phyloP scores from a whole-genome alignment of 768 basidiomycete species.

The Lactarius deliciosus region DNA sequence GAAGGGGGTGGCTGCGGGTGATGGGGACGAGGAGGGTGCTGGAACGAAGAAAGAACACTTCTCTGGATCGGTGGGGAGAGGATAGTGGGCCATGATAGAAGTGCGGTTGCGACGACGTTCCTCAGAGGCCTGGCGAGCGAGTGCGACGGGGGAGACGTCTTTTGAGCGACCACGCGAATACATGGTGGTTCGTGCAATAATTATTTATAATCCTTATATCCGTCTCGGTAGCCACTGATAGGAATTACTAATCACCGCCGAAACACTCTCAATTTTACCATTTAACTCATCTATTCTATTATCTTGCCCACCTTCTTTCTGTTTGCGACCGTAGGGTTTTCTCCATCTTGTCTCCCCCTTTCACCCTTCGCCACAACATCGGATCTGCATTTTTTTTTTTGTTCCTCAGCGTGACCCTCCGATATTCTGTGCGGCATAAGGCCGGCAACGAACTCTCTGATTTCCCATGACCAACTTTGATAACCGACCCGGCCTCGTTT shows the following conservation, averaged over 20 bases:
- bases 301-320: neutral
- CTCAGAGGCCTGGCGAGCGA: slow-evolving; percentile 31
- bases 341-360: too few relatives aligned
- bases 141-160: slow-evolving; percentile 27
- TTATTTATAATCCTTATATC: neutral
- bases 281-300: too few relatives aligned
- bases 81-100: slow-evolving; percentile 20
- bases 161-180: slow-evolving; percentile 28
- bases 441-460: neutral
- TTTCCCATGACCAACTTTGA: neutral
- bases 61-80: slow-evolving; percentile 24
- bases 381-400: neutral
- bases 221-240: neutral
- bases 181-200: slow-evolving; percentile 10
- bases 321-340: neutral
- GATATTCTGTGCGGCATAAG: neutral
- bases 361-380: neutral
- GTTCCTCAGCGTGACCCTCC: neutral
- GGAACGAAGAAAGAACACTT: slow-evolving; percentile 17
- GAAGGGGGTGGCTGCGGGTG: slow-evolving; percentile 17
- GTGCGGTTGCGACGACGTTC: slow-evolving; percentile 22
- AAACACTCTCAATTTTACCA: too few relatives aligned
- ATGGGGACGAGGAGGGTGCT: slow-evolving; percentile 17
- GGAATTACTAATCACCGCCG: neutral
- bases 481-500: neutral